Conservation (phyloP, 75 land plant species). For the Picea sitchensis region DNA sequence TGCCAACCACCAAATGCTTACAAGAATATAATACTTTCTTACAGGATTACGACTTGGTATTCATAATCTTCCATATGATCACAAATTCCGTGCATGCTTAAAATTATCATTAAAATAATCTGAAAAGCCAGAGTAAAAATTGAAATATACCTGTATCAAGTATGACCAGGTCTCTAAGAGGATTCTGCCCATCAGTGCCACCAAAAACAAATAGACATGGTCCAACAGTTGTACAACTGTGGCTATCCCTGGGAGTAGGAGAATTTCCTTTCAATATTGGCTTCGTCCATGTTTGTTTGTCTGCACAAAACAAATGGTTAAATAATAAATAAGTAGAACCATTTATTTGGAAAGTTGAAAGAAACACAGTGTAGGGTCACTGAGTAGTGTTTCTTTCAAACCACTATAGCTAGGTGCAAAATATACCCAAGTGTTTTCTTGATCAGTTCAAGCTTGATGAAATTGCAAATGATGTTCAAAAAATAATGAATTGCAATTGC, state of each 20-base stretch:
- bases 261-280: conserved; percentile 36
- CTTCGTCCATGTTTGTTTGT: conserved; percentile 43
- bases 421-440: too few relatives aligned
- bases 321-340: neutral
- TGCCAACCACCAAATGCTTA: neutral
- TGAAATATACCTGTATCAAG: conserved; percentile 36
- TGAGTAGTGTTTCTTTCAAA: too few relatives aligned
- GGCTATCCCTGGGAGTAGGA: conserved; percentile 54
- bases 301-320: conserved; percentile 8
- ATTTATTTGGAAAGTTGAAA: neutral
- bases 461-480: too few relatives aligned
- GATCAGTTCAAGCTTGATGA: too few relatives aligned
- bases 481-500: too few relatives aligned
- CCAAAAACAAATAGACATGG: conserved; percentile 38
- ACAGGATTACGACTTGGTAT: neutral
- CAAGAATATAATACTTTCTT: neutral
- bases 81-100: neutral
- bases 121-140: neutral
- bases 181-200: conserved; percentile 40
- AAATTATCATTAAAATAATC: neutral
- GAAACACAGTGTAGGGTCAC: conserved; percentile 2
- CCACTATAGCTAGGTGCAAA: too few relatives aligned
- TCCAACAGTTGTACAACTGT: conserved; percentile 42
- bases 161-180: conserved; percentile 26
- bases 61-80: neutral